Evolutionary conservation across 2,329 filamentous ascomycete species (phyloP).

Genomic region (Hirsutella minnesotensis): DNA sequence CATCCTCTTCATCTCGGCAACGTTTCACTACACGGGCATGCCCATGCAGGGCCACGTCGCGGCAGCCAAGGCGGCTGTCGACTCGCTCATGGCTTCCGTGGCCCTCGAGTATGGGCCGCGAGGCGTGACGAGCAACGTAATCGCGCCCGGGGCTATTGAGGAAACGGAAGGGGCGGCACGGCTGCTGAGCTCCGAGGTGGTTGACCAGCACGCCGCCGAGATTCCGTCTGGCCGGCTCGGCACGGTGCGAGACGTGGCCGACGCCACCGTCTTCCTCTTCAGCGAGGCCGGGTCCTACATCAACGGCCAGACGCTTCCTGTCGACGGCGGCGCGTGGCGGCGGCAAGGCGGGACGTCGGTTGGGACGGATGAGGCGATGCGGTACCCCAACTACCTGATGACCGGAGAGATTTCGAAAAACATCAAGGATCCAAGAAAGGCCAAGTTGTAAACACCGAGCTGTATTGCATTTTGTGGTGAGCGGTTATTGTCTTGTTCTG

Average conservation of each 20-base stretch:
- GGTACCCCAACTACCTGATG: slow-evolving; percentile 39
- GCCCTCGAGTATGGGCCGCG: slow-evolving; percentile 83
- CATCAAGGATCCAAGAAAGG: slow-evolving; percentile 21
- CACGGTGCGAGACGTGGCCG: slow-evolving; percentile 75
- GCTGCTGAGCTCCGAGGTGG: slow-evolving; percentile 31
- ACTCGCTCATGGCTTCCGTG: slow-evolving; percentile 68
- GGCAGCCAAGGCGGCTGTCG: slow-evolving; percentile 83
- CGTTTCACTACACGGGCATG: slow-evolving; percentile 80
- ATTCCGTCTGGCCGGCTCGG: slow-evolving; percentile 71
- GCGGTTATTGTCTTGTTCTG: too few relatives aligned
- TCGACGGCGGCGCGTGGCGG: slow-evolving; percentile 51
- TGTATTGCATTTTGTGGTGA: too few relatives aligned
- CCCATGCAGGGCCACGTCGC: slow-evolving; percentile 82
- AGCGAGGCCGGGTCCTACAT: slow-evolving; percentile 78
- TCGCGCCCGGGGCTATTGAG: slow-evolving; percentile 76
- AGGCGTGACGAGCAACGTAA: slow-evolving; percentile 78
- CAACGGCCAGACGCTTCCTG: slow-evolving; percentile 71
- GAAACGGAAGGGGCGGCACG: slow-evolving; percentile 73
- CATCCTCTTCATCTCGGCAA: slow-evolving; percentile 82
- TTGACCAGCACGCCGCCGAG: slow-evolving; percentile 21
- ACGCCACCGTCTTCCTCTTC: slow-evolving; percentile 84
- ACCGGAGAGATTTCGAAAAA: slow-evolving; percentile 20
- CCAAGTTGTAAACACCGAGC: slow-evolving; percentile 24
- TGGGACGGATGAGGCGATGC: slow-evolving; percentile 33
- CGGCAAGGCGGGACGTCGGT: slow-evolving; percentile 33